phyloP scores from a whole-genome alignment of 192 early-diverging fungal species.

The Umbelopsis sp. region DNA sequence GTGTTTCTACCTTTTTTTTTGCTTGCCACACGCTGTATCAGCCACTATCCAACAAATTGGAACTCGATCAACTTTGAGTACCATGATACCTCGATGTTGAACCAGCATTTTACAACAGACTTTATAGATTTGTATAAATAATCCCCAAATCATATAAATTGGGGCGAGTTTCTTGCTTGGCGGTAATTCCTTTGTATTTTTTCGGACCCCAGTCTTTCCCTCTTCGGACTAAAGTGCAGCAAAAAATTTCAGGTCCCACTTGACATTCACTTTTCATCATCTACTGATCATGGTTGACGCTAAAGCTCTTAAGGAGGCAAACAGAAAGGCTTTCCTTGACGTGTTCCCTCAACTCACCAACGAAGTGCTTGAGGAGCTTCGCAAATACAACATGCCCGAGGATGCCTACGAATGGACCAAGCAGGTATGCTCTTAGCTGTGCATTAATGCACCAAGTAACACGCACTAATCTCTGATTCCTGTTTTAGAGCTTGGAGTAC shows the following conservation, averaged over 20 bases:
- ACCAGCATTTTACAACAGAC: too few relatives aligned
- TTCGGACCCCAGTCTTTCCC: background rate
- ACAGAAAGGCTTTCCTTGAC: slow-evolving; percentile 65
- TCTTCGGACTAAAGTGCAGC: background rate
- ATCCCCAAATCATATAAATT: too few relatives aligned
- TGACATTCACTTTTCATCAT: background rate
- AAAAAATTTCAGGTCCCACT: slow-evolving; percentile 22
- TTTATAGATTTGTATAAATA: too few relatives aligned
- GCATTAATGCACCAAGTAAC: background rate
- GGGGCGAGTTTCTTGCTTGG: too few relatives aligned
- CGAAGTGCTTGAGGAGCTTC: slow-evolving; percentile 76
- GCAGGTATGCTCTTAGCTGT: slow-evolving; percentile 39
- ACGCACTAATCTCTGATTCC: slow-evolving; percentile 11
- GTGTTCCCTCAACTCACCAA: slow-evolving; percentile 75
- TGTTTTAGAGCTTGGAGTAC: slow-evolving; percentile 49
- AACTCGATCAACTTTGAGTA: too few relatives aligned
- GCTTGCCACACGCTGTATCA: too few relatives aligned
- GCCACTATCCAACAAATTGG: too few relatives aligned
- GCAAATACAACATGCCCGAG: slow-evolving; percentile 66
- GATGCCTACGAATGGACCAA: slow-evolving; percentile 71
- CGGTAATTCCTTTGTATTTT: too few relatives aligned
- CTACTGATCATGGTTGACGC: slow-evolving; percentile 30
- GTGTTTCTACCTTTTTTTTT: too few relatives aligned
- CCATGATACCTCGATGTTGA: too few relatives aligned
- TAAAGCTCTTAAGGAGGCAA: slow-evolving; percentile 42